These are phyloP conservation scores for Polyporus arcularius DNA, from an alignment of 768 basidiomycete species.

Conservation along the genomic window DNA sequence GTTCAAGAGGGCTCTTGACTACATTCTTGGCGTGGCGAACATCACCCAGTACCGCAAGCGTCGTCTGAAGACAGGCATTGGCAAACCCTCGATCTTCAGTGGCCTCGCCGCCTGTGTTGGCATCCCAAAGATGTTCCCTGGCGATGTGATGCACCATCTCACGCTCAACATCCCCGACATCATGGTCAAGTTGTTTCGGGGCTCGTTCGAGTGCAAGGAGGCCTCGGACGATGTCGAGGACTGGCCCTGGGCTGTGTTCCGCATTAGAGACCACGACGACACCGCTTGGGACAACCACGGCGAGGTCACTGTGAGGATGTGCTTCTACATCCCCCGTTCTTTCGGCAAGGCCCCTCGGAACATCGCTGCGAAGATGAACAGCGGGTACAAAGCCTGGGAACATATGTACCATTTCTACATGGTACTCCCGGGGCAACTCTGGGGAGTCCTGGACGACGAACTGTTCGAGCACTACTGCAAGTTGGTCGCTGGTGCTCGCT, in stretches of 20 bases:
- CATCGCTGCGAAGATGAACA: constrained; percentile 39
- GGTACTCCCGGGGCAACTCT: constrained; percentile 28
- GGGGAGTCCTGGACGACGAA: constrained; percentile 10
- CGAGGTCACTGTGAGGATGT: constrained; percentile 29
- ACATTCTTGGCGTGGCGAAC: constrained; percentile 14
- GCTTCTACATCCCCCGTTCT: constrained; percentile 37
- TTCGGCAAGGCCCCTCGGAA: constrained; percentile 45
- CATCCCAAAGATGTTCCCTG: constrained; percentile 32
- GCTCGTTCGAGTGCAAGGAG: constrained; percentile 8
- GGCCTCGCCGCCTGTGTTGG: constrained; percentile 24
- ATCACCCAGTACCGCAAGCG: constrained; percentile 26
- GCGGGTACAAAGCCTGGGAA: constrained; percentile 34
- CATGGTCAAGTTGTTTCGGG: constrained; percentile 34
- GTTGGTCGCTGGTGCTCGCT: not conserved
- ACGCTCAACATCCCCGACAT: constrained; percentile 40
- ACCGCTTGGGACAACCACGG: constrained; percentile 40
- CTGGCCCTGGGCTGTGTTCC: constrained; percentile 36
- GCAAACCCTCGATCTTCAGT: constrained; percentile 36
- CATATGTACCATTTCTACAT: constrained; percentile 25
- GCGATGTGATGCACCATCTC: constrained; percentile 42
- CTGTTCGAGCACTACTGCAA: constrained; percentile 21
- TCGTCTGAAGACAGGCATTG: constrained; percentile 36
- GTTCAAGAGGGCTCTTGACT: constrained; percentile 23
- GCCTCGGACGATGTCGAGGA: constrained; percentile 23
- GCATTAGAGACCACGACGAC: constrained; percentile 12